phyloP scores from a whole-genome alignment of 441 rosid genomes.

The Bruguiera hainesii region DNA sequence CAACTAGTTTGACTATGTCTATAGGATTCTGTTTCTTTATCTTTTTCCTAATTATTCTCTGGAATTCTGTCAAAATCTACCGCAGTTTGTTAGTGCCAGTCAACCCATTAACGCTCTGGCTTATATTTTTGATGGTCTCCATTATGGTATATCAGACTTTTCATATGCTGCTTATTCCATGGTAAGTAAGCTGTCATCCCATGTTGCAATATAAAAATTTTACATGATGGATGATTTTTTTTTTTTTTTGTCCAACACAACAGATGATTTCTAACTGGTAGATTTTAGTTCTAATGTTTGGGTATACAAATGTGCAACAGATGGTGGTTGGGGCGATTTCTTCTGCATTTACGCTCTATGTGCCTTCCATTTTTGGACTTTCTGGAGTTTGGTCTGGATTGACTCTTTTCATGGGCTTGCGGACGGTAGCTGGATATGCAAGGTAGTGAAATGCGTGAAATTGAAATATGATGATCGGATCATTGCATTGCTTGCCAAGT shows the following conservation, averaged over 20 bases:
- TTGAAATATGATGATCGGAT: too few relatives aligned
- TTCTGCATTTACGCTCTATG: slow-evolving; percentile 29
- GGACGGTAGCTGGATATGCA: slow-evolving; percentile 34
- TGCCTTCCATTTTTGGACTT: slow-evolving; percentile 32
- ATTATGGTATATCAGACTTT: slow-evolving; percentile 46
- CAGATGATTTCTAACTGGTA: background rate
- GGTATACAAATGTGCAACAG: slow-evolving; percentile 10
- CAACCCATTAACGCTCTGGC: slow-evolving; percentile 47
- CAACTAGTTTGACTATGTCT: background rate
- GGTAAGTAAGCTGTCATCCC: slow-evolving; percentile 35
- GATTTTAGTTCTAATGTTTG: background rate
- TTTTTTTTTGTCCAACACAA: background rate
- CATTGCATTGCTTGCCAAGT: background rate
- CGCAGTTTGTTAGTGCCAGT: slow-evolving; percentile 41
- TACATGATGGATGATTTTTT: too few relatives aligned
- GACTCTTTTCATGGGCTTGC: slow-evolving; percentile 39
- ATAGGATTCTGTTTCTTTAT: background rate
- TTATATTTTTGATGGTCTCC: slow-evolving; percentile 49
- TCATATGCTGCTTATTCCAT: slow-evolving; percentile 43
- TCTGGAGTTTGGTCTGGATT: slow-evolving; percentile 40
- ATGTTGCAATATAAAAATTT: background rate
- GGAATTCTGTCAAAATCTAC: background rate
- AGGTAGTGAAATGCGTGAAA: slow-evolving; percentile 20
- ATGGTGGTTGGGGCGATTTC: slow-evolving; percentile 29
- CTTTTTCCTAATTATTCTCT: background rate